Base-by-base conservation (phyloP, 306 rosid species). In the Crataegus laevigata region DNA sequence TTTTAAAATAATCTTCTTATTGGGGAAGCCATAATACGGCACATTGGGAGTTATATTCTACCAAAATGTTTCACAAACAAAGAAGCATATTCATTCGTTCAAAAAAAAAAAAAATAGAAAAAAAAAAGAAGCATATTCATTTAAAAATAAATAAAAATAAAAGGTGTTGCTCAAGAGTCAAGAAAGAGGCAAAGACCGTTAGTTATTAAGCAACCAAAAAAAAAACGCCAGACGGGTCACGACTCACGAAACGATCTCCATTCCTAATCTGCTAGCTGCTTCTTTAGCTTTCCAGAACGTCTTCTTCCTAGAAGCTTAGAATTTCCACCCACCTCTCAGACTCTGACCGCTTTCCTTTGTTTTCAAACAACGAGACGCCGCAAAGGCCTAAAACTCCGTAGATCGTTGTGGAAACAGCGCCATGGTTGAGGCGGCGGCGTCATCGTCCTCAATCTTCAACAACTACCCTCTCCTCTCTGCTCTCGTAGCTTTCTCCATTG, bases 391-490 rank as follows among this genome's bases (percentile, higher is more conserved):
- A 13, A 29, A 62, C 40, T 62, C 22, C 25, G 42, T 63, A 30
- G 68, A 30, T 30, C 68, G 24, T 34, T 11, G 18, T 64, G 18
- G 26, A 64, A 64, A 9, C 69, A 11, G 59, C 61, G 80, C 77
- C 36, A 74, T 83, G 71, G 63, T 51, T 58, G 81, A 32, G 78
- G 68, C 69, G 71, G 68, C 78, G 10, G 55, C 76, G 11, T 28
- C 84, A 66, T 78, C 84, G 11, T 25, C 92, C 7, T 84, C 96
- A 26, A n/a, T 85, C 75, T 83, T 91, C 40, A 67, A 80, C 74
- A 91, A 91, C 85, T 91, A 80, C 81, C 96, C 97, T 57, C 93
- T 91, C 78, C 73, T 91, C 77, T 87, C 90, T 72, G 88, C 97
- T 55, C 5, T 89, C 64, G 58, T 81, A 21, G 88, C 96, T 77